Base-by-base conservation (phyloP, 805 yeast species). In the Yarrowia alimentaria region DNA sequence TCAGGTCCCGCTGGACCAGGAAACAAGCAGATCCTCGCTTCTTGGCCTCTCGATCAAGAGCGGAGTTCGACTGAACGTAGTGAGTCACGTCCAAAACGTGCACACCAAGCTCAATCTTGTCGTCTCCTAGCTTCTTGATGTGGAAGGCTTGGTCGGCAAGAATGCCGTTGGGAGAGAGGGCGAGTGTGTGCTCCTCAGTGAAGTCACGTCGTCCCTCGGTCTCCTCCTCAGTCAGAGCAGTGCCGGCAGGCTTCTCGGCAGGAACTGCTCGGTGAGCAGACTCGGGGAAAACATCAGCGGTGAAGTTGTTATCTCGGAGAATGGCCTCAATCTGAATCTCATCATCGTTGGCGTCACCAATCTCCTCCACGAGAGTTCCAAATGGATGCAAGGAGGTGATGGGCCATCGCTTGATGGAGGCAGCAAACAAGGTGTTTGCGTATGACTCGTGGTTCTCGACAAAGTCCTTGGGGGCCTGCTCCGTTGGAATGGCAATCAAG, bases 371-470 rank as follows among this genome's bases (percentile, higher is more conserved):
- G 53, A 93, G 72, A 22, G 96, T 89, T 60, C 99, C 99, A 64
- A 93, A 93, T 5, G 99, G 99, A 72, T 93, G 99, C 66, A 93
- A 76, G 0, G 98, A 91, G 8, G 99, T 93, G 67, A 93, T 93
- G 62, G 99, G 99, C 99, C 99, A 93, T 67, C 99, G 83, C 66
- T 93, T 93, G 62, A 93, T 91, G 1, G 95, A 85, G 0, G 98
- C 97, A 55, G 93, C 91, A 64, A 91, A 93, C 47, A 90, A 70
- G 60, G 83, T 85, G 63, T 86, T 80, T 0, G 85, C 75, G 61
- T 93, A 93, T 47, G 74, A 75, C 52, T 85, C 94, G 57, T 89
- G 95, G 59, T 88, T 89, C 59, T 89, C 96, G 33, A 93, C 90
- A 68, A 93, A 91, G 66, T 91, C 98, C 54, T 77, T 79, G 25